Conservation (phyloP, 495 filamentous ascomycete genomes). For the Pseudevernia furfuracea region DNA sequence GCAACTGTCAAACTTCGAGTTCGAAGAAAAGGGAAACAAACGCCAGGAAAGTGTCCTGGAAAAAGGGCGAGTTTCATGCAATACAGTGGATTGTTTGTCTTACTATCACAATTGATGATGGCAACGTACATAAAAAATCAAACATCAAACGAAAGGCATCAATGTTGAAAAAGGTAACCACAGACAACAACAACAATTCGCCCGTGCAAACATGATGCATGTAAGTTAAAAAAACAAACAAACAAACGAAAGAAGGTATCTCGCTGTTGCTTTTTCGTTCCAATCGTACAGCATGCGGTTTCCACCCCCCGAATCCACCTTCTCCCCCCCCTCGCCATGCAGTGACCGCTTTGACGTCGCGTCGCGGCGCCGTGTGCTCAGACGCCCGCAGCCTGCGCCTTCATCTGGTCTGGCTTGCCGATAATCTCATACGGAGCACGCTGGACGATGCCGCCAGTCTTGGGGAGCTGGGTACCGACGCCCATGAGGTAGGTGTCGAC, state of each 20-base stretch:
- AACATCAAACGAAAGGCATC: neutral
- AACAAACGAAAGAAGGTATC: neutral
- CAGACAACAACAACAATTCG: neutral
- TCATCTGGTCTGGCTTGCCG: conserved; percentile 29
- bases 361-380: neutral
- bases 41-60: too few species aligned
- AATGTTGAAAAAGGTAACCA: too few species aligned
- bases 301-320: neutral
- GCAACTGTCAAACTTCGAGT: too few species aligned
- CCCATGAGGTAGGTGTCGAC: conserved; percentile 84
- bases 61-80: too few species aligned
- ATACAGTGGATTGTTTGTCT: too few species aligned
- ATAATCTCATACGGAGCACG: conserved; percentile 63
- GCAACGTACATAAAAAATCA: too few species aligned
- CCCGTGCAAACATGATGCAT: neutral
- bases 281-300: neutral
- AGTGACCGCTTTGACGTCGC: neutral
- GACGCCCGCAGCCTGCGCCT: conserved; percentile 23
- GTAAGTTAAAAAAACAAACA: too few species aligned
- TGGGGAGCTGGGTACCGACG: conserved; percentile 68
- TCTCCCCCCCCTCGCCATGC: neutral
- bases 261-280: neutral
- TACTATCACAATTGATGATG: too few species aligned
- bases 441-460: conserved; percentile 92
- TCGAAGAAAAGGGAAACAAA: too few species aligned